These are phyloP conservation scores for Lodderomyces beijingensis DNA, from an alignment of 1,139 yeast species.

Conservation along the genomic window DNA sequence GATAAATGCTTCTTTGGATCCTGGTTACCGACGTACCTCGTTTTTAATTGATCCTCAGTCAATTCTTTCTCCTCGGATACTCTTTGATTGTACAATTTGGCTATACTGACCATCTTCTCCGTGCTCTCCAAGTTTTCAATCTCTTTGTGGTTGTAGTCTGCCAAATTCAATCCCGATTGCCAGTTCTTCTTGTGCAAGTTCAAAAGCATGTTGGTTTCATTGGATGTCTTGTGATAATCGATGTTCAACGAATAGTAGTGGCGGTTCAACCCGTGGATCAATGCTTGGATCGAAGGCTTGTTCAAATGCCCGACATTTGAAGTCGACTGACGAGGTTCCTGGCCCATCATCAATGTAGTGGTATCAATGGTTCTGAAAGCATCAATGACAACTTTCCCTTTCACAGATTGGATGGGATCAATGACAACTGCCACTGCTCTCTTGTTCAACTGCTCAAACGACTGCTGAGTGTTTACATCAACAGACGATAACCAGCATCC, in stretches of 20 bases:
- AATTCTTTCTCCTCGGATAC: slow-evolving; percentile 91
- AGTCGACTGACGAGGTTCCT: slow-evolving; percentile 97
- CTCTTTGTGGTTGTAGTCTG: slow-evolving; percentile 77
- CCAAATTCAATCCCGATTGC: slow-evolving; percentile 86
- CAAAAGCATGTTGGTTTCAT: slow-evolving; percentile 91
- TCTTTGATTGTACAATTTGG: slow-evolving; percentile 84
- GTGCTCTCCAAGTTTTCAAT: slow-evolving; percentile 70
- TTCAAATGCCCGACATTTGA: slow-evolving; percentile 93
- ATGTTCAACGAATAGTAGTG: slow-evolving; percentile 94
- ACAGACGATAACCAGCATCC: slow-evolving; percentile 99
- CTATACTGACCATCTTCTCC: slow-evolving; percentile 80
- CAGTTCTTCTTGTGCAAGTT: slow-evolving; percentile 94
- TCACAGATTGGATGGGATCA: slow-evolving; percentile 97
- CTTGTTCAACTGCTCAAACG: slow-evolving; percentile 91
- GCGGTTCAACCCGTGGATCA: slow-evolving; percentile 95
- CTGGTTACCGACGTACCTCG: slow-evolving; percentile 96
- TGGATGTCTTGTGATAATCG: slow-evolving; percentile 87
- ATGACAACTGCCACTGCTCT: slow-evolving; percentile 97
- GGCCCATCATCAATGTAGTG: slow-evolving; percentile 87
- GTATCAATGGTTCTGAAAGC: slow-evolving; percentile 95
- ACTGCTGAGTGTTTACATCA: slow-evolving; percentile 96
- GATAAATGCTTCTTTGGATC: slow-evolving; percentile 97
- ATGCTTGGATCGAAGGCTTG: slow-evolving; percentile 96
- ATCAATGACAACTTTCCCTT: slow-evolving; percentile 97
- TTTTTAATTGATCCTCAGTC: slow-evolving; percentile 82